Conservation (phyloP, 495 filamentous ascomycete genomes). For the Penicillium malachiteum region DNA sequence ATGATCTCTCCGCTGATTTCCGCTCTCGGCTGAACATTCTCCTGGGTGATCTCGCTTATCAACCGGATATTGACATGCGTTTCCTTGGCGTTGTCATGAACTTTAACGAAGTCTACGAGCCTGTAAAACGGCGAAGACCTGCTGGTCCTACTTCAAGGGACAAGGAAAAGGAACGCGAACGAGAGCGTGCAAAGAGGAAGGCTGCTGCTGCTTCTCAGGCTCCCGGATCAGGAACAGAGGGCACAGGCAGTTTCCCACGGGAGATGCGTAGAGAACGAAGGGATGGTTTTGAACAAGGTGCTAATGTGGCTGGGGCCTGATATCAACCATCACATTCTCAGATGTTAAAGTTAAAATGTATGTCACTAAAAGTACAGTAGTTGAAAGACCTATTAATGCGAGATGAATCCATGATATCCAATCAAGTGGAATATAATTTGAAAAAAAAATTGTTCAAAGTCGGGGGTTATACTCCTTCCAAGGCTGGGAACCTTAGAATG, state of each 20-base stretch:
- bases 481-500: not conserved
- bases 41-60: constrained; percentile 85
- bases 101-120: constrained; percentile 95
- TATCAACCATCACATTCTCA: not conserved
- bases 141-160: constrained; percentile 30
- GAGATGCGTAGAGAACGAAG: constrained; percentile 17
- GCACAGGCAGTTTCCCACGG: constrained; percentile 6
- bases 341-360: not conserved
- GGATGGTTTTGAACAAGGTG: constrained; percentile 5
- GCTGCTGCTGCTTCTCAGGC: constrained; percentile 15
- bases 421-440: not conserved
- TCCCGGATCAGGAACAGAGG: constrained; percentile 17
- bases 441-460: not conserved
- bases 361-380: not conserved
- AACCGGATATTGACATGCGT: constrained; percentile 92
- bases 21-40: constrained; percentile 70
- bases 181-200: constrained; percentile 29
- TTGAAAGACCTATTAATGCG: constrained; percentile 10
- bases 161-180: constrained; percentile 33
- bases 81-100: constrained; percentile 97
- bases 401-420: constrained; percentile 15
- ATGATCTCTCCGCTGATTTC: constrained; percentile 71
- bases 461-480: not conserved
- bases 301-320: constrained; percentile 4
- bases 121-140: constrained; percentile 53